These are phyloP conservation scores for Bipolaris bicolor DNA, from an alignment of 2,329 filamentous ascomycete species.

Conservation along the genomic window DNA sequence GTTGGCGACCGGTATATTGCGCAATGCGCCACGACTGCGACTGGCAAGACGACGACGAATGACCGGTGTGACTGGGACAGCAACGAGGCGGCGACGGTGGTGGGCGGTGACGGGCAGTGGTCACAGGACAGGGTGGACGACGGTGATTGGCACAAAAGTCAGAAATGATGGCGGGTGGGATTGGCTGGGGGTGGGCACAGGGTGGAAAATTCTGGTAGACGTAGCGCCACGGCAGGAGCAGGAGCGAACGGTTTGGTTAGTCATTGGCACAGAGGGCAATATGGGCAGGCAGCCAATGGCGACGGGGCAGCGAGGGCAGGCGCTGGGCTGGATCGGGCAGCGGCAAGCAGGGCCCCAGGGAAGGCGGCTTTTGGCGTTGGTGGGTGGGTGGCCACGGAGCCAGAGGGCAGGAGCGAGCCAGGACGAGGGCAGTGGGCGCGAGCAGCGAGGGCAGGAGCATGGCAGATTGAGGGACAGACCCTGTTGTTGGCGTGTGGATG, in stretches of 20 bases:
- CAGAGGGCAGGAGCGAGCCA: too few relatives aligned
- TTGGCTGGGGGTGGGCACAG: slow-evolving; percentile 38
- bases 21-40: slow-evolving; percentile 37
- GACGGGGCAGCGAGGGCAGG: slow-evolving; percentile 8
- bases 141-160: slow-evolving; percentile 38
- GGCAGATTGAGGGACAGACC: slow-evolving; percentile 8
- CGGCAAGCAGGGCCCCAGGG: slow-evolving; percentile 40
- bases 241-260: slow-evolving; percentile 32
- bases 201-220: slow-evolving; percentile 40
- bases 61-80: slow-evolving; percentile 20
- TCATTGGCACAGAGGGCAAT: slow-evolving; percentile 37
- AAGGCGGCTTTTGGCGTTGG: slow-evolving; percentile 27
- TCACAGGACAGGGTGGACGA: slow-evolving; percentile 32
- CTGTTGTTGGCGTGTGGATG: not conserved
- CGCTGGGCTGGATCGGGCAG: slow-evolving; percentile 28
- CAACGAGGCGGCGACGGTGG: slow-evolving; percentile 14
- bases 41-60: slow-evolving; percentile 18
- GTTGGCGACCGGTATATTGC: slow-evolving; percentile 25
- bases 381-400: too few relatives aligned
- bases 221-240: slow-evolving; percentile 37
- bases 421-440: not conserved
- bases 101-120: slow-evolving; percentile 27
- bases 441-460: slow-evolving; percentile 11
- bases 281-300: slow-evolving; percentile 36
- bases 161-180: slow-evolving; percentile 41